Base-by-base conservation (phyloP, 2,329 filamentous ascomycete genomes). In the Ploettnerulaceae sp. region DNA sequence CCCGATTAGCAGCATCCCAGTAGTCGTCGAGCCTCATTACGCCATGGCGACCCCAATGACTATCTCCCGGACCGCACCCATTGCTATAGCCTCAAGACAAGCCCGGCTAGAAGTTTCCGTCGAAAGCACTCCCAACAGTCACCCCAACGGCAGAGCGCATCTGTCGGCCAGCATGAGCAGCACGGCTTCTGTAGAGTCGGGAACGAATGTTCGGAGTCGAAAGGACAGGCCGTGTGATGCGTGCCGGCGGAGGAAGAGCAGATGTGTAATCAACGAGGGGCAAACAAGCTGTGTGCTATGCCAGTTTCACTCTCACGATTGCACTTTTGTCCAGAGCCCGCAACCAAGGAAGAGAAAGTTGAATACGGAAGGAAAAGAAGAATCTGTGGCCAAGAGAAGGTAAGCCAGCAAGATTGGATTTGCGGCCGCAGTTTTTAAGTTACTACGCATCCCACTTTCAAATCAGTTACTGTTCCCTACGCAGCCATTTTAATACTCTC, bases 271-370 rank as follows among this genome's bases (percentile, higher is more conserved):
- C 56, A 83, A 89, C 62, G 86, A 91, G 64, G 84, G 84, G 55
- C 80, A 86, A 58, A 74, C 74, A 29, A 72, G 76, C 56, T 93
- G 88, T 67, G 76, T 88, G 53, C 74, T 87, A 53, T 94, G 88
- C 67, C 83, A 87, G 63, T 81, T 83, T 64, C 82, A 84, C 67
- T 84, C 82, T 60, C 79, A 86, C 62, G 82, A 88, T 57, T 93
- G 87, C 67, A 90, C 87, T 33, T 81, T 90, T 64, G 74, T 82
- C 40, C 81, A 84, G 56, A 88, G 84, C 65, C 86, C 86, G 18
- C 81, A 82, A 61, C 82, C 84, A 47, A 79, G 87, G 58, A 93
- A 93, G 72, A 77, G 88, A 64, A 91, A 90, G 71, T 69, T 87
- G 53, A 79, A 83, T 67, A 75, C 58, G 70, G 73, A 50, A 69